These are phyloP conservation scores for Entrophospora sp. DNA, from an alignment of 192 early-diverging fungal species.

Conservation along the genomic window DNA sequence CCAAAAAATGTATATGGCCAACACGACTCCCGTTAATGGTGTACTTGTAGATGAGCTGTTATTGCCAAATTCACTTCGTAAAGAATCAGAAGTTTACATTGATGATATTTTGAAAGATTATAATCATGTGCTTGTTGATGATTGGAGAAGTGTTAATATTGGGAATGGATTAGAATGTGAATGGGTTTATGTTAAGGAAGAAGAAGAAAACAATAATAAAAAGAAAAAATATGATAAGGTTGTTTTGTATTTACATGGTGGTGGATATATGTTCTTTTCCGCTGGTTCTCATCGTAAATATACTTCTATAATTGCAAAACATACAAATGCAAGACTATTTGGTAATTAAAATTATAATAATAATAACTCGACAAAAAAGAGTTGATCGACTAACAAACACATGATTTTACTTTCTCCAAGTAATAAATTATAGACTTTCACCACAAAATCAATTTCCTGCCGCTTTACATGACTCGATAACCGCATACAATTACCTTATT, in stretches of 20 bases:
- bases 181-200: conserved; percentile 26
- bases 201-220: background rate
- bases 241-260: conserved; percentile 70
- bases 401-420: conserved; percentile 9
- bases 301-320: conserved; percentile 38
- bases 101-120: conserved; percentile 22
- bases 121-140: conserved; percentile 34
- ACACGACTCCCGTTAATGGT: conserved; percentile 10
- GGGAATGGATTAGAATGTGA: conserved; percentile 25
- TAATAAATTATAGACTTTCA: conserved; percentile 74
- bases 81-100: conserved; percentile 26
- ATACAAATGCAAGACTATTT: conserved; percentile 35
- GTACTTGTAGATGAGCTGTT: conserved; percentile 18
- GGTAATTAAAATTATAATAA: conserved; percentile 1
- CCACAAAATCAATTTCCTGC: conserved; percentile 75
- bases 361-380: no score
- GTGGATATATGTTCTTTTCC: conserved; percentile 46
- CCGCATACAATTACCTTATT: conserved; percentile 62
- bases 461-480: conserved; percentile 71
- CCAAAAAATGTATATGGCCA: conserved; percentile 21
- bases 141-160: conserved; percentile 31
- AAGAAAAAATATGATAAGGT: conserved; percentile 38
- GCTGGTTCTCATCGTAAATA: conserved; percentile 29
- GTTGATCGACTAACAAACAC: no score
- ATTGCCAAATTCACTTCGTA: conserved; percentile 26